Evolutionary conservation across 176 grass and related monocot species (phyloP), one percentile per base, ranked within the genome.

Genomic region (Leersia perrieri): DNA sequence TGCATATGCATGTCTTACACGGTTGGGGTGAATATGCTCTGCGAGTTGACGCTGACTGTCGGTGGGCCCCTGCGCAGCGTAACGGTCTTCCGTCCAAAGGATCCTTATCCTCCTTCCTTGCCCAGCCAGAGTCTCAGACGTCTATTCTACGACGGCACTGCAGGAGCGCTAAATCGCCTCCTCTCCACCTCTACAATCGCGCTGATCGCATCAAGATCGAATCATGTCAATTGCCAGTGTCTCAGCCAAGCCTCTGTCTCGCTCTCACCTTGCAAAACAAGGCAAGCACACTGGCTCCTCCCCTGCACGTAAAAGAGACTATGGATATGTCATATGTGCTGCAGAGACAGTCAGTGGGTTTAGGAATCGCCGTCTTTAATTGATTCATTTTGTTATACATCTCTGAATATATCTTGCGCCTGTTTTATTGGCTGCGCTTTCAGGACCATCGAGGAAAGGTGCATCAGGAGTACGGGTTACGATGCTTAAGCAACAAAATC

Each of bases 81-180:
- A 29, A 38, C 14, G 49, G 44, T 67, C 1, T 44, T 20, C 3
- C 26, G 60, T 86, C 84, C 76, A 80, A 32, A 42, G 32, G 76
- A 33, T 86, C 68, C 68, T 80, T 80, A 86, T 86, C 83, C 58
- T 55, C 35, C 39, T n/a, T n/a, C 6, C 49, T 55, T 0, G 41
- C 26, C 1, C 51, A 22, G 44, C 14, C 3, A n/a, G n/a, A n/a
- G n/a, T n/a, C n/a, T n/a, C n/a, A n/a, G n/a, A n/a, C n/a, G n/a
- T n/a, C n/a, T n/a, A n/a, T 27, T 7, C 22, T 45, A 64, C 6
- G 66, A 4, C 38, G 29, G 70, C 1, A n/a, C 2, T 1, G 38
- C 15, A 11, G 51, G 8, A 38, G 22, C 12, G 23, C n/a, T n/a
- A 4, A 11, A 60, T 55, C 11, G 16, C 13, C 28, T 12, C 4